These are phyloP conservation scores for Saccharomycopsis schoenii DNA, from an alignment of 805 yeast species.

Conservation along the genomic window DNA sequence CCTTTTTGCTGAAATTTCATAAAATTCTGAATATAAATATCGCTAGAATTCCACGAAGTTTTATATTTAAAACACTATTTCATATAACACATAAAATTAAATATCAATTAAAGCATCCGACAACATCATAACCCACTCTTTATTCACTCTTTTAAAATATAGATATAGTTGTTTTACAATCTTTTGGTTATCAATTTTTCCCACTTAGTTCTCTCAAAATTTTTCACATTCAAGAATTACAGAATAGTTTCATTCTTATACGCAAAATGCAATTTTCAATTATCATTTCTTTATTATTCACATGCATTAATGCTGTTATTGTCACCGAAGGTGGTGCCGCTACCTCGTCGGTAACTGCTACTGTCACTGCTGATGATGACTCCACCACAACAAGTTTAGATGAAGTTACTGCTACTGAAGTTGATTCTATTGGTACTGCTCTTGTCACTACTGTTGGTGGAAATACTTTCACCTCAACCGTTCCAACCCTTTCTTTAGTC, in stretches of 20 bases:
- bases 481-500: conserved; percentile 14
- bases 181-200: background rate
- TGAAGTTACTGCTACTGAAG: conserved; percentile 26
- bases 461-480: conserved; percentile 1
- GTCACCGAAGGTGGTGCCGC: conserved; percentile 24
- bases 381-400: conserved; percentile 23
- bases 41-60: background rate
- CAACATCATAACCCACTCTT: background rate
- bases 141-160: background rate
- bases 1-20: too few relatives aligned
- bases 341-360: conserved; percentile 1
- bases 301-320: conserved; percentile 22
- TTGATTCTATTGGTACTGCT: conserved; percentile 19
- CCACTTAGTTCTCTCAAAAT: background rate
- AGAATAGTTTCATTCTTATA: too few relatives aligned
- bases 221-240: background rate
- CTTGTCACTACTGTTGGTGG: conserved; percentile 10
- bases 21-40: background rate
- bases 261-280: conserved; percentile 26
- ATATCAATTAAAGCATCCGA: background rate
- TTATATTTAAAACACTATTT: background rate
- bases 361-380: conserved; percentile 2
- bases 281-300: conserved; percentile 23
- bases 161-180: background rate
- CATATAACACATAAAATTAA: background rate